Conservation (phyloP, 768 basidiomycete genomes). For the Tulasnella calospora region DNA sequence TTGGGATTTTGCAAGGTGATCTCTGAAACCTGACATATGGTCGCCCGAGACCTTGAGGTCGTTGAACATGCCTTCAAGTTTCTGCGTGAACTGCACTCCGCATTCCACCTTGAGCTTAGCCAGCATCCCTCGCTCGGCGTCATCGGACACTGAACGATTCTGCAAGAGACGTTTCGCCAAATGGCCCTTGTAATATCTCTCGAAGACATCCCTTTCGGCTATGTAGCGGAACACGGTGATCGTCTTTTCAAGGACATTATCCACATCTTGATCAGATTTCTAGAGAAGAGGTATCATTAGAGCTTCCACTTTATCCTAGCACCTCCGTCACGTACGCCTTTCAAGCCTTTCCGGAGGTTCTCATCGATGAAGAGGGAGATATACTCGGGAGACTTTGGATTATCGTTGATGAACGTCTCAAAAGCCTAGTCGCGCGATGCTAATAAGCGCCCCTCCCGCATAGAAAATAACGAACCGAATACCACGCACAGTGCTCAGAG, state of each 20-base stretch:
- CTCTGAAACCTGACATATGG: slow-evolving; percentile 69
- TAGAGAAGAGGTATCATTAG: slow-evolving; percentile 34
- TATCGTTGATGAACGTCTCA: slow-evolving; percentile 81
- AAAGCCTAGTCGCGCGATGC: slow-evolving; percentile 62
- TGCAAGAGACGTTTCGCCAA: slow-evolving; percentile 87
- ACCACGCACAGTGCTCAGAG: slow-evolving; percentile 73
- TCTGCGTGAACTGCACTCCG: slow-evolving; percentile 94
- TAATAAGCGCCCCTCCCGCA: background rate
- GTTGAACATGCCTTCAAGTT: slow-evolving; percentile 97
- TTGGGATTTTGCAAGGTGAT: slow-evolving; percentile 48
- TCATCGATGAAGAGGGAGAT: slow-evolving; percentile 97
- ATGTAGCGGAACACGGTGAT: slow-evolving; percentile 93
- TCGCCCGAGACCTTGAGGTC: slow-evolving; percentile 90
- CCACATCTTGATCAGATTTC: slow-evolving; percentile 95
- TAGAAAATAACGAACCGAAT: background rate
- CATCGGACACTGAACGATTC: slow-evolving; percentile 87
- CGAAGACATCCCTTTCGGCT: slow-evolving; percentile 94
- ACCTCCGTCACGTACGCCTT: slow-evolving; percentile 59
- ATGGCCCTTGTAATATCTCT: slow-evolving; percentile 95
- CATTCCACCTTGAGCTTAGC: slow-evolving; percentile 95
- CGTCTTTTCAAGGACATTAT: slow-evolving; percentile 85
- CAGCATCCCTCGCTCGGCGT: slow-evolving; percentile 96
- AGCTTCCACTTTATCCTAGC: background rate
- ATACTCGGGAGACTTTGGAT: slow-evolving; percentile 84
- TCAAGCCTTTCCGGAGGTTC: slow-evolving; percentile 87